Evolutionary conservation across 495 filamentous ascomycete species (phyloP).

Genomic region (Penicillium lividum): DNA sequence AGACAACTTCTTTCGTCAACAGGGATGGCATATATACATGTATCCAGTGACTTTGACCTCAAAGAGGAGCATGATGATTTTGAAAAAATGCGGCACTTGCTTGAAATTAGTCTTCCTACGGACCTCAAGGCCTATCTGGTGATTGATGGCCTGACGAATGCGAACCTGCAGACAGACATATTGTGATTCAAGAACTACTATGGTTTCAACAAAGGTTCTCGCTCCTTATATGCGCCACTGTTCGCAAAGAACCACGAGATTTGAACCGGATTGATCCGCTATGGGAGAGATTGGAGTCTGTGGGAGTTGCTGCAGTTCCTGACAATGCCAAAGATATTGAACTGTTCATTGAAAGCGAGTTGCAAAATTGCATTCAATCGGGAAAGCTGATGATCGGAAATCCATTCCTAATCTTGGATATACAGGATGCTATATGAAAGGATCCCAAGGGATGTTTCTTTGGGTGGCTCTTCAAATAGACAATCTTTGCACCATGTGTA

Average conservation of each 20-base stretch:
- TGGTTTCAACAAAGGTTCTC: conserved; percentile 10
- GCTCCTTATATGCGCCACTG: conserved; percentile 33
- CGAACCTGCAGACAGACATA: background rate
- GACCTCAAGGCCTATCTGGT: conserved; percentile 1
- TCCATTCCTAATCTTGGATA: conserved; percentile 32
- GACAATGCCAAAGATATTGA: conserved; percentile 44
- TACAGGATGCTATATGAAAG: conserved; percentile 16
- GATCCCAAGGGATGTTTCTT: conserved; percentile 44
- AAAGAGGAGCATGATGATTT: background rate
- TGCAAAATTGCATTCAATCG: conserved; percentile 32
- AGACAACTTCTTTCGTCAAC: conserved; percentile 35
- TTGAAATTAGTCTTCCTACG: background rate
- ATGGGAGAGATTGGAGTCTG: conserved; percentile 1
- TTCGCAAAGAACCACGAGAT: conserved; percentile 15
- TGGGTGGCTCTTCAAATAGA: conserved; percentile 50
- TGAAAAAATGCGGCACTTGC: background rate
- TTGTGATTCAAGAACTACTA: background rate
- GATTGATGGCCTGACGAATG: conserved; percentile 1
- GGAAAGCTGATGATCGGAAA: conserved; percentile 35
- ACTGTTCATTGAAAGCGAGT: conserved; percentile 36
- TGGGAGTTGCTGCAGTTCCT: conserved; percentile 23
- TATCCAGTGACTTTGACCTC: background rate
- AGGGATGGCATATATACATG: background rate
- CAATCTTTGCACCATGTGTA: conserved; percentile 36
- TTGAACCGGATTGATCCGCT: background rate